A percentile compares a stretch with the other conserved stretches of the same genome.
Evolutionary conservation across 106 monocot genomes (phyloP).

Genomic region (Narthecium ossifragum): DNA sequence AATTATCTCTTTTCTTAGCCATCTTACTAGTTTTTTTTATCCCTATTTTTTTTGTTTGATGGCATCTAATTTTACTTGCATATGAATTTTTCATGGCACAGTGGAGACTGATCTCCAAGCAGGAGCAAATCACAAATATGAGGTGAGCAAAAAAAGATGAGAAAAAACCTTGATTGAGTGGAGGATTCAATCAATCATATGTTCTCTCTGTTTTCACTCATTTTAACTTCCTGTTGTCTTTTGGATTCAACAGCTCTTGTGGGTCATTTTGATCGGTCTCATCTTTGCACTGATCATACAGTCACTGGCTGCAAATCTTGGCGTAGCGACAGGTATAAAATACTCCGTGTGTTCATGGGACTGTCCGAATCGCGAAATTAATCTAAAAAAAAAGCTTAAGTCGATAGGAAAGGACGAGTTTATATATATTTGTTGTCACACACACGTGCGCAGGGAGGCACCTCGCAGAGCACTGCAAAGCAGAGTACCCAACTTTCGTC

Average conservation of each 20-base stretch:
- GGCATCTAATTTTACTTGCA: not conserved
- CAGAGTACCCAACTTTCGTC: constrained; percentile 48
- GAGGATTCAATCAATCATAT: not conserved
- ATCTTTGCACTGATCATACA: constrained; percentile 75
- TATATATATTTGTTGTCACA: not conserved
- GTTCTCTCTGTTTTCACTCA: not conserved
- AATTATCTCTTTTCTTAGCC: not conserved
- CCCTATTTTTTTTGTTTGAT: not conserved
- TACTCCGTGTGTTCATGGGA: too few relatives aligned
- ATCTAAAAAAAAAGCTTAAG: not conserved
- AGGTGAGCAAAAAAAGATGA: constrained; percentile 24
- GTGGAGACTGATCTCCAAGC: constrained; percentile 80
- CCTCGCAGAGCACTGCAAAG: constrained; percentile 65
- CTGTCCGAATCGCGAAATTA: too few relatives aligned
- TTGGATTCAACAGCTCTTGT: constrained; percentile 41
- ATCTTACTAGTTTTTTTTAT: not conserved
- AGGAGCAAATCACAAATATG: constrained; percentile 60
- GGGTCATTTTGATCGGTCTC: constrained; percentile 64
- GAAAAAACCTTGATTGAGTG: too few relatives aligned
- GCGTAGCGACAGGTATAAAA: constrained; percentile 67
- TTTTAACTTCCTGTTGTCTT: not conserved
- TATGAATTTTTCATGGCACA: constrained; percentile 8
- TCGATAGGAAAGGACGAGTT: not conserved
- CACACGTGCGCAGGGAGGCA: constrained; percentile 43
- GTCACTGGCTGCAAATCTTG: constrained; percentile 76